A percentile compares a stretch with the other conserved stretches of the same genome.
These are phyloP conservation scores for Zizania palustris DNA, from an alignment of 202 grass and related monocot genomes.

Conservation along the genomic window DNA sequence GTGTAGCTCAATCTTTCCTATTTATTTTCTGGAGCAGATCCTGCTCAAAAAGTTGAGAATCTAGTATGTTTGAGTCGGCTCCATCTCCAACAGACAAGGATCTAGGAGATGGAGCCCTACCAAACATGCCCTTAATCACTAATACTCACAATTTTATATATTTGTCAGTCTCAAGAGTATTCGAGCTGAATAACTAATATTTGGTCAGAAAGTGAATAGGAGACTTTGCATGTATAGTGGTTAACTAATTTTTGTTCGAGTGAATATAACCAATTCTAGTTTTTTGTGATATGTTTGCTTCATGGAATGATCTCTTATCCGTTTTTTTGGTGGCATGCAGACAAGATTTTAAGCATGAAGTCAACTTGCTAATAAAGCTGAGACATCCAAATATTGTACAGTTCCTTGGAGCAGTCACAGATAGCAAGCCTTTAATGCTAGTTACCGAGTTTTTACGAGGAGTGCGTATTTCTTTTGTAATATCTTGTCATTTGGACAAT, in stretches of 20 bases:
- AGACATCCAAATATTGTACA: constrained; percentile 99
- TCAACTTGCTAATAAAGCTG: constrained; percentile 95
- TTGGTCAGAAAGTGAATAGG: neutral
- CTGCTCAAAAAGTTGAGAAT: too few relatives aligned
- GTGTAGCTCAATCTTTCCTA: too few relatives aligned
- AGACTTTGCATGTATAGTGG: neutral
- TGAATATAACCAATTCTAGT: constrained; percentile 1
- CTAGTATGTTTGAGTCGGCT: too few relatives aligned
- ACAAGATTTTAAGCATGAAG: constrained; percentile 99
- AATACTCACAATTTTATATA: neutral
- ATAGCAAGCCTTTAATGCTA: constrained; percentile 99
- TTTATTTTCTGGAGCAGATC: too few relatives aligned
- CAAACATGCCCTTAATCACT: too few relatives aligned
- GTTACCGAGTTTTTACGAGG: constrained; percentile 90
- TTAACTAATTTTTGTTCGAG: neutral
- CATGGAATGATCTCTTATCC: constrained; percentile 17
- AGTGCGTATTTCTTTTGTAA: constrained; percentile 51
- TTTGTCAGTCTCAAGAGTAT: neutral
- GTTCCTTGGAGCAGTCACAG: constrained; percentile 98
- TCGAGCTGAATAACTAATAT: constrained; percentile 14
- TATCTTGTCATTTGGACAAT: neutral
- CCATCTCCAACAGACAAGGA: too few relatives aligned
- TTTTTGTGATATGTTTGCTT: constrained; percentile 21
- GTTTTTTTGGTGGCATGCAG: constrained; percentile 51
- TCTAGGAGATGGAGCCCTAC: too few relatives aligned